phyloP scores from a whole-genome alignment of 106 monocot genomes.

The Dendrobium catenatum region DNA sequence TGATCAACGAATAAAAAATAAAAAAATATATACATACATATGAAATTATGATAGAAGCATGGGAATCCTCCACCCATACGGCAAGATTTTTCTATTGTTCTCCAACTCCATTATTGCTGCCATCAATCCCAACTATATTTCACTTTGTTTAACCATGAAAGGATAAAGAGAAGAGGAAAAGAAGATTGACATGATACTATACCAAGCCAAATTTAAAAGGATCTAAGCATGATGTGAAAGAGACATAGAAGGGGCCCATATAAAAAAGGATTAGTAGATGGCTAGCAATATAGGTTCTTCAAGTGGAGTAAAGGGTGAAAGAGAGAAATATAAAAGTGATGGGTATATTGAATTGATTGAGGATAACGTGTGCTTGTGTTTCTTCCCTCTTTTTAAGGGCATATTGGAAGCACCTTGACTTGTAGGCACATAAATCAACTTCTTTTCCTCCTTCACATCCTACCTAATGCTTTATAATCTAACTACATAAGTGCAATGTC shows the following conservation, averaged over 20 bases:
- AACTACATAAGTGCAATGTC: too few species aligned
- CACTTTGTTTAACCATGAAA: constrained; percentile 10
- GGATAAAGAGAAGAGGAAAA: neutral
- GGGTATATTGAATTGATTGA: neutral
- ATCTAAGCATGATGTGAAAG: neutral
- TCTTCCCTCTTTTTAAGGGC: neutral
- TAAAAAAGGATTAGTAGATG: neutral
- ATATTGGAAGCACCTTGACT: neutral
- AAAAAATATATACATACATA: neutral
- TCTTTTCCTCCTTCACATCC: too few species aligned
- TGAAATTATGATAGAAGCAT: neutral
- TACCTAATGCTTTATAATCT: too few species aligned
- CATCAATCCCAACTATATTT: constrained; percentile 12
- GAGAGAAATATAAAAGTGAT: neutral
- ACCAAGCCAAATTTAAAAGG: neutral
- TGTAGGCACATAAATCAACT: too few species aligned
- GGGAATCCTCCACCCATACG: neutral
- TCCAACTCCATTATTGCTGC: constrained; percentile 20
- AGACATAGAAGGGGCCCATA: neutral
- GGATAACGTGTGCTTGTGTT: neutral
- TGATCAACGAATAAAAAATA: too few species aligned
- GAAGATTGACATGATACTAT: neutral
- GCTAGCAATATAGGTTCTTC: neutral
- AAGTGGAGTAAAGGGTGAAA: neutral
- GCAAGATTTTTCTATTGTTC: neutral